phyloP scores from a whole-genome alignment of 176 grass and related monocot genomes.

The Lolium multiflorum region DNA sequence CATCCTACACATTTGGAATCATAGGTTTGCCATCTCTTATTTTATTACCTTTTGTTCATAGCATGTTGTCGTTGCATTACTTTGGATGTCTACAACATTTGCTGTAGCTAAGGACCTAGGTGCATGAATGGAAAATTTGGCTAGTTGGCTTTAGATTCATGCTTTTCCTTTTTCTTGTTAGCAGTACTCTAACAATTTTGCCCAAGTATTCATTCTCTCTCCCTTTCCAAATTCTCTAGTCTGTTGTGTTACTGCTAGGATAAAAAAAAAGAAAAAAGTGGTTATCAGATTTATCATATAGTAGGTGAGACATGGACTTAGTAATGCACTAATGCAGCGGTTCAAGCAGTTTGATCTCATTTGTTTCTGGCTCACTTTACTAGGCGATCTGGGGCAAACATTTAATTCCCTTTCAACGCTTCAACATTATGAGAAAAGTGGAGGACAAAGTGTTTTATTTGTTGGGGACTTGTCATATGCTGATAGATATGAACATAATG shows the following conservation, averaged over 20 bases:
- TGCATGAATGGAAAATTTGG: neutral
- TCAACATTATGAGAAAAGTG: slow-evolving; percentile 83
- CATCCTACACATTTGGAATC: slow-evolving; percentile 85
- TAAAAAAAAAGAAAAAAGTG: slow-evolving; percentile 8
- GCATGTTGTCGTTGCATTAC: neutral
- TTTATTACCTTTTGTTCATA: neutral
- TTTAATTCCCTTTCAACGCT: slow-evolving; percentile 97
- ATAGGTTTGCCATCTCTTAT: slow-evolving; percentile 68
- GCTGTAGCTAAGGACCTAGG: neutral
- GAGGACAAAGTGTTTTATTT: slow-evolving; percentile 79
- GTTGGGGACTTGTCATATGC: slow-evolving; percentile 94
- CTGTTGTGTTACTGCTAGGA: slow-evolving; percentile 7
- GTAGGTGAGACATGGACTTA: neutral
- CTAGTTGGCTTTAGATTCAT: neutral
- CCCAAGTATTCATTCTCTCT: neutral
- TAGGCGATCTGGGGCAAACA: slow-evolving; percentile 98
- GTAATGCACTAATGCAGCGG: neutral
- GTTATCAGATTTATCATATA: neutral
- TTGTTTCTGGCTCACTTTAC: slow-evolving; percentile 27
- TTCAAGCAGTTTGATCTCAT: slow-evolving; percentile 12
- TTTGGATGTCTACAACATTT: slow-evolving; percentile 10
- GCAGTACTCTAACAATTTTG: neutral
- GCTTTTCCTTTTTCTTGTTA: neutral
- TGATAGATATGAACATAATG: slow-evolving; percentile 86
- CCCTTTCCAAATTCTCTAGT: slow-evolving; percentile 17